Evolutionary conservation across 768 basidiomycete genomes (phyloP).

Genomic region (Pulveroboletus frians): DNA sequence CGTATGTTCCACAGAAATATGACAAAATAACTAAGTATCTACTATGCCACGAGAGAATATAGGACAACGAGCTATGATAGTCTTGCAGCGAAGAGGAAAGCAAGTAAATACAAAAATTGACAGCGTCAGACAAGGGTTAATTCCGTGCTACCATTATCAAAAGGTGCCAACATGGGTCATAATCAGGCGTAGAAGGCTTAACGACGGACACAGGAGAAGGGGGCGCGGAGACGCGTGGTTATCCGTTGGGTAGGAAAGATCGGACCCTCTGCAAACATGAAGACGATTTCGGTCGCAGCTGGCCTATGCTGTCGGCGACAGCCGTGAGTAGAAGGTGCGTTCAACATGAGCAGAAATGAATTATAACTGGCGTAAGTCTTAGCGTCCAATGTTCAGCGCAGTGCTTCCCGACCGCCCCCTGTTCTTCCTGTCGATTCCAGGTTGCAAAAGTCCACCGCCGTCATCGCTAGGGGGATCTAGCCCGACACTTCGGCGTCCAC

Average conservation of each 20-base stretch:
- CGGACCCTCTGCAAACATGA: constrained; percentile 16
- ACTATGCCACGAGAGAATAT: constrained; percentile 9
- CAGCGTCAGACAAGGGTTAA: constrained; percentile 5
- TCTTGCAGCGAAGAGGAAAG: constrained; percentile 1
- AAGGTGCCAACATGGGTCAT: constrained; percentile 21
- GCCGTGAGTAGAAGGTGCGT: constrained; percentile 9
- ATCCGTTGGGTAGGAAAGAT: constrained; percentile 6
- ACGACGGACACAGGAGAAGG: constrained; percentile 1
- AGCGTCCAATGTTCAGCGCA: constrained; percentile 19
- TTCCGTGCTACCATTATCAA: constrained; percentile 18
- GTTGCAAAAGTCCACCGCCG: constrained; percentile 11
- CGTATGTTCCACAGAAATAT: constrained; percentile 3
- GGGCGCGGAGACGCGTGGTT: too few relatives aligned
- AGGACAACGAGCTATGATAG: constrained; percentile 12
- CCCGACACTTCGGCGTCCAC: constrained; percentile 41
- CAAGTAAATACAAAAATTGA: constrained; percentile 9
- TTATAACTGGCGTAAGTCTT: constrained; percentile 14
- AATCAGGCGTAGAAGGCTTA: constrained; percentile 20
- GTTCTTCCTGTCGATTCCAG: constrained; percentile 16
- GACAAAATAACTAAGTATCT: constrained; percentile 13
- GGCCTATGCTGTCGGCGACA: constrained; percentile 11
- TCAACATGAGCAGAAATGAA: constrained; percentile 7
- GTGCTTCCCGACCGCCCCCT: constrained; percentile 29
- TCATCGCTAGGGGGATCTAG: constrained; percentile 25
- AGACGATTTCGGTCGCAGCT: constrained; percentile 9